These are phyloP conservation scores for Fagopyrum esculentum DNA, from an alignment of 148 eudicot genomes.

Conservation along the genomic window DNA sequence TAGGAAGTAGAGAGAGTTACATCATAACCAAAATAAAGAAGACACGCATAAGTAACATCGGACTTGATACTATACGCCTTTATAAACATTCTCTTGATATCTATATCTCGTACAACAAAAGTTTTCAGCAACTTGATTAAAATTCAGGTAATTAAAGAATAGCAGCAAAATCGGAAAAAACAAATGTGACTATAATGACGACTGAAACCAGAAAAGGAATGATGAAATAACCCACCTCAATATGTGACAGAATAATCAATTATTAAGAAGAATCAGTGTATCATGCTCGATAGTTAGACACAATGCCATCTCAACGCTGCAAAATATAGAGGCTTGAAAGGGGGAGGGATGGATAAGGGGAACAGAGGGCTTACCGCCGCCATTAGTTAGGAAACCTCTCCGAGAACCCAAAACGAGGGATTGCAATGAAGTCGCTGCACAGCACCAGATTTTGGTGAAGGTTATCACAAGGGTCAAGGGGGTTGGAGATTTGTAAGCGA, in stretches of 20 bases:
- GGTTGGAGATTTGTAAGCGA: neutral
- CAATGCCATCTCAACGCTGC: neutral
- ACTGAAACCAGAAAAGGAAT: neutral
- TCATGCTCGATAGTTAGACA: neutral
- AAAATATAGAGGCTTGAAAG: slow-evolving; percentile 1
- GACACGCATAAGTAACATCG: neutral
- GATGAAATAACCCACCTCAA: neutral
- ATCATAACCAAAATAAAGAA: neutral
- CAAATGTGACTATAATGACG: neutral
- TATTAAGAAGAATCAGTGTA: neutral
- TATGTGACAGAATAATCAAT: neutral
- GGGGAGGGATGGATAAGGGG: neutral
- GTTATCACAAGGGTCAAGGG: neutral
- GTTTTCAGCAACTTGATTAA: neutral
- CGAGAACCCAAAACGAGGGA: slow-evolving; percentile 1
- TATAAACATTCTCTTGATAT: neutral
- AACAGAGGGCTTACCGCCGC: slow-evolving; percentile 11
- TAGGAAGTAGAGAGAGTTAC: neutral
- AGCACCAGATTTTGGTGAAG: neutral
- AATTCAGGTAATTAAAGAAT: neutral
- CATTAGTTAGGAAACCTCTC: neutral
- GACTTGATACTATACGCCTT: neutral
- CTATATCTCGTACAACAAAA: neutral
- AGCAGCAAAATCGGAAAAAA: neutral
- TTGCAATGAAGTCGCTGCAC: slow-evolving; percentile 1